Evolutionary conservation across 192 early-diverging fungal genomes (phyloP), one percentile per base, ranked within the genome.

Genomic region (Coemansia sp.): DNA sequence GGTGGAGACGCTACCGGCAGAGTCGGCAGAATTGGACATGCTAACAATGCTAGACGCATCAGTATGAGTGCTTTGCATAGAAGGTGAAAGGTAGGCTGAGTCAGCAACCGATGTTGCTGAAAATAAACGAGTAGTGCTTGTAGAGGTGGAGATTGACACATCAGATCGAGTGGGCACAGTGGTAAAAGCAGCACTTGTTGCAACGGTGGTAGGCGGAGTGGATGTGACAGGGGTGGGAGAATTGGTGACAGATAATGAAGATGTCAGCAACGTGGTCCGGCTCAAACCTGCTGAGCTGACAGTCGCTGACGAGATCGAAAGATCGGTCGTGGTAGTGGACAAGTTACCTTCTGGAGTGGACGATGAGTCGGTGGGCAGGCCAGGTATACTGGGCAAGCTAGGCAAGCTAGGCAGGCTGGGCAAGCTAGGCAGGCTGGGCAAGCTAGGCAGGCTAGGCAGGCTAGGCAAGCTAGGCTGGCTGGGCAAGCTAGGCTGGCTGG

Each of bases 321-420:
- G 11, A 24, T 50, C 9, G 48, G 26, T 42, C 57, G 39, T 37
- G 40, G 57, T 58, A 40, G 38, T 63, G 40, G 60, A 56, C 39
- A 42, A 40, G 54, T 61, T 63, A 63, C 52, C 60, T 68, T 67
- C 33, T 27, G 35, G 27, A 24, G 2, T 58, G 55, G 41, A 29
- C 8, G 52, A 34, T 0, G 50, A 17, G 3, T 9, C 15, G 8
- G 52, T 33, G 29, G 48, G 26, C 15, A 8, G 8, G 3, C 12
- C 8, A 1, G 48, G 29, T n/a, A 2, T 24, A 4, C 3, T 22
- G n/a, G 39, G 18, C 39, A 17, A 41, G 39, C 39, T 19, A 4
- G 40, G 7, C 34, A 8, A 12, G 18, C 18, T 56, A 4, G 54
- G 19, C 9, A 19, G 8, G 3, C 15, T n/a, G 0, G 14, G 39